These are phyloP conservation scores for Amanita fuliginea DNA, from an alignment of 768 basidiomycete genomes.

Conservation along the genomic window DNA sequence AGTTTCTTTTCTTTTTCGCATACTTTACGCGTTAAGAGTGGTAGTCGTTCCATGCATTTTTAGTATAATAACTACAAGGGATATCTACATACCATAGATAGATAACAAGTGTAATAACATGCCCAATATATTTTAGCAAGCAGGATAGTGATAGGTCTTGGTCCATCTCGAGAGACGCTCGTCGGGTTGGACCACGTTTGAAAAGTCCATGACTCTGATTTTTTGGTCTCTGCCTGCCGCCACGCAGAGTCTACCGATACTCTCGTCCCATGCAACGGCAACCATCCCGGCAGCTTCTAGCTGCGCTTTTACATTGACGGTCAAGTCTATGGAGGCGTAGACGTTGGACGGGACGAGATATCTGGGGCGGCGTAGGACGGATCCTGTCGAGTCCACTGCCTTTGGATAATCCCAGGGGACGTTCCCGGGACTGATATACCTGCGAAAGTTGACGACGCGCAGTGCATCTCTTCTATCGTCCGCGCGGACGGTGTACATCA, in stretches of 20 bases:
- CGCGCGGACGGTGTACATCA: constrained; percentile 26
- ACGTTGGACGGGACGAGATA: constrained; percentile 2
- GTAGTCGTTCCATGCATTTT: background rate
- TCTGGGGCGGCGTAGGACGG: constrained; percentile 7
- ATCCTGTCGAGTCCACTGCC: background rate
- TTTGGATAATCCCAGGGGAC: constrained; percentile 10
- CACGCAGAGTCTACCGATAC: constrained; percentile 47
- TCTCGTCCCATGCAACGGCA: constrained; percentile 59
- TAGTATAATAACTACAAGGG: constrained; percentile 1
- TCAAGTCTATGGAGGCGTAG: constrained; percentile 4
- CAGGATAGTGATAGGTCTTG: constrained; percentile 17
- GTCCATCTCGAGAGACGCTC: constrained; percentile 20
- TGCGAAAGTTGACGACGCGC: constrained; percentile 23
- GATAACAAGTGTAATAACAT: constrained; percentile 3
- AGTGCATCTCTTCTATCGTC: constrained; percentile 22
- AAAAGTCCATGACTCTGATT: constrained; percentile 41
- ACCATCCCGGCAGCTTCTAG: constrained; percentile 20
- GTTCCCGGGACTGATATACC: constrained; percentile 24
- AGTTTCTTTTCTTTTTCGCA: background rate
- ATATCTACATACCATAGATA: constrained; percentile 1
- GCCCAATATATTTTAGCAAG: background rate
- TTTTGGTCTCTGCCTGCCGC: constrained; percentile 27
- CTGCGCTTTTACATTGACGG: constrained; percentile 5
- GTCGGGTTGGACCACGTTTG: constrained; percentile 17
- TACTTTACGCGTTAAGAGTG: background rate